Evolutionary conservation across 345 rosid genomes (phyloP).

Genomic region (Eucalyptus cladocalyx): DNA sequence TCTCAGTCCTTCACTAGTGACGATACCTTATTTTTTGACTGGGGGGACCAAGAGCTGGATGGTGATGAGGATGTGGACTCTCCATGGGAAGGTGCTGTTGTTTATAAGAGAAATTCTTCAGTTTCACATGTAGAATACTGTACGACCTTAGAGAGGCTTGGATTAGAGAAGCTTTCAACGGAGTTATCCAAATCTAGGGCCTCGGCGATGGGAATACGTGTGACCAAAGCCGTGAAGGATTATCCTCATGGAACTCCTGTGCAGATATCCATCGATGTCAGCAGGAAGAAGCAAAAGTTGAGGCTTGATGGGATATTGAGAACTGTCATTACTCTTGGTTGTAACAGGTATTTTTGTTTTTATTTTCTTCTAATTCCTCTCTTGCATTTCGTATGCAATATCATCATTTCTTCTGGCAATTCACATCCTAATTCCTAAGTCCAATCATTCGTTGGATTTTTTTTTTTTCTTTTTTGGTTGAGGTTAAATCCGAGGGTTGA

Average conservation of each 20-base stretch:
- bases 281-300: conserved; percentile 57
- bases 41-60: conserved; percentile 35
- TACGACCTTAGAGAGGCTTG: conserved; percentile 93
- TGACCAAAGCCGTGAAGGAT: conserved; percentile 84
- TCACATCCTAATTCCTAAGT: background rate
- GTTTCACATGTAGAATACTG: conserved; percentile 71
- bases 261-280: conserved; percentile 75
- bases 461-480: background rate
- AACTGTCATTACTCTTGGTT: conserved; percentile 66
- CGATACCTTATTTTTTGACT: conserved; percentile 26
- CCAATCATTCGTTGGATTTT: background rate
- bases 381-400: background rate
- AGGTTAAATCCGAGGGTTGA: background rate
- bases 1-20: conserved; percentile 20
- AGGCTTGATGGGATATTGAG: conserved; percentile 89
- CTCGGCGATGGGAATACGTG: conserved; percentile 72
- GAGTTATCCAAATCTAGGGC: conserved; percentile 64
- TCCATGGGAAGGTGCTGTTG: conserved; percentile 90
- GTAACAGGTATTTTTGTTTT: conserved; percentile 52
- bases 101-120: conserved; percentile 64
- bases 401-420: background rate
- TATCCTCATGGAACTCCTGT: conserved; percentile 86
- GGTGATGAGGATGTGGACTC: conserved; percentile 38
- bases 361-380: background rate
- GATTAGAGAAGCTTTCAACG: conserved; percentile 57